Conservation (phyloP, 257 asterid species). For the Striga asiatica region DNA sequence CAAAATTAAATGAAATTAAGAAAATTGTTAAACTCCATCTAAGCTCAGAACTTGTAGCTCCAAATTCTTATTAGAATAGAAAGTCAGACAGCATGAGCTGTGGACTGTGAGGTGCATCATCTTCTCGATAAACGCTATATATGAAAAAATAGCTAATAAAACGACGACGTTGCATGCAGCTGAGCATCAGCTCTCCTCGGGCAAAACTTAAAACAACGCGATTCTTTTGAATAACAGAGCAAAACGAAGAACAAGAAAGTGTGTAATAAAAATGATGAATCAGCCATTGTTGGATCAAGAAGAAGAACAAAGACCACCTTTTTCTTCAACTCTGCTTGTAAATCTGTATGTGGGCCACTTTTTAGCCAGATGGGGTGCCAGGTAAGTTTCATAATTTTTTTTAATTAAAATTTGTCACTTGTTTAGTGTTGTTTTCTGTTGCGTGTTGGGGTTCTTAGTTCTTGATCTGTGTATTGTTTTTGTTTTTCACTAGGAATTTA, state of each 20-base stretch:
- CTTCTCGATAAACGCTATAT: too few species aligned
- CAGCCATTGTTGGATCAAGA: constrained; percentile 6
- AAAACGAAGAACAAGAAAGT: too few species aligned
- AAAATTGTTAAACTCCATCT: background rate
- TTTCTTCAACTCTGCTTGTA: constrained; percentile 36
- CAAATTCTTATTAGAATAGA: background rate
- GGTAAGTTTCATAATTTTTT: constrained; percentile 31
- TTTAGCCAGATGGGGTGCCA: constrained; percentile 96
- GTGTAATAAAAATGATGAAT: background rate
- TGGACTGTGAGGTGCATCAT: too few species aligned
- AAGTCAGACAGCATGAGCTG: background rate
- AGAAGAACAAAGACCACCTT: constrained; percentile 20
- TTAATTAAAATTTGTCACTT: background rate
- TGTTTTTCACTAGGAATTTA: too few species aligned
- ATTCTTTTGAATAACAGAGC: too few species aligned
- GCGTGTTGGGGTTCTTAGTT: background rate
- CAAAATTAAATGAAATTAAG: too few species aligned
- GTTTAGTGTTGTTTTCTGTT: background rate
- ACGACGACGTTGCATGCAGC: background rate
- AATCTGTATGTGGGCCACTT: constrained; percentile 75
- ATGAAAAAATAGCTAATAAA: too few species aligned
- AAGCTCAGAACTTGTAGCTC: background rate
- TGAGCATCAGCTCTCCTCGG: background rate
- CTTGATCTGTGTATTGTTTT: too few species aligned
- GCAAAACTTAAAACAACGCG: too few species aligned